Base-by-base conservation (phyloP, 768 basidiomycete genomes). In the Sistotremastrum suecicum region DNA sequence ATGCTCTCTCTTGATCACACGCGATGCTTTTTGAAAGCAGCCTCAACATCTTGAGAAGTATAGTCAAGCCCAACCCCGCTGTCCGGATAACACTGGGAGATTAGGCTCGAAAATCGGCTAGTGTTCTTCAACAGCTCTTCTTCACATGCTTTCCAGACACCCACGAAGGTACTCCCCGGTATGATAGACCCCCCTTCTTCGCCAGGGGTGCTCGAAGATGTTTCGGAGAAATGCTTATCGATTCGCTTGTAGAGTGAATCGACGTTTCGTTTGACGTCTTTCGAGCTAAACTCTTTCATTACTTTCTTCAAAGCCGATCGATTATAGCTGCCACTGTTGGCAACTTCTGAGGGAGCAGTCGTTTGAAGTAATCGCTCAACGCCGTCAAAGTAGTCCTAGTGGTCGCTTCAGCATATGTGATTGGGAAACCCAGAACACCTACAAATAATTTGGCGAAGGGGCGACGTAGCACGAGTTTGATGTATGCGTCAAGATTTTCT, bases 171-270 rank as follows among this genome's bases (percentile, higher is more conserved):
- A 33, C 74, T 79, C 3, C 76, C 76, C 30, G 75, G 65, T 3
- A 72, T 63, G 48, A 76, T 74, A 34, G 69, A 70, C 46, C 78
- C 76, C 12, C 58, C 63, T 32, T 67, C 65, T 48, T 80, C 76
- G 3, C 65, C 69, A 12, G 72, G 73, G 3, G 72, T 57, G 51
- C 76, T 81, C 50, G 81, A 83, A 7, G 80, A 78, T 1, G 76
- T 76, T 54, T 91, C 87, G 5, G 81, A 81, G 56, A 95, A 97
- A 58, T 98, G 94, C 62, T 98, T 98, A 63, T 94, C 88, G 31
- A 98, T 87, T 7, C 94, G 78, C 58, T 87, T 87, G 63, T 80
- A 82, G 35, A 98, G 69, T 5, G 75, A 74, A 46, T 97, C 94
- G 43, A 94, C 67, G 49, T 84, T 72, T 59, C 94, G 94, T 35